A percentile compares a stretch with the other conserved stretches of the same genome.
Conservation (phyloP, 2,329 filamentous ascomycete genomes). For the Phyllosticta citriasiana region DNA sequence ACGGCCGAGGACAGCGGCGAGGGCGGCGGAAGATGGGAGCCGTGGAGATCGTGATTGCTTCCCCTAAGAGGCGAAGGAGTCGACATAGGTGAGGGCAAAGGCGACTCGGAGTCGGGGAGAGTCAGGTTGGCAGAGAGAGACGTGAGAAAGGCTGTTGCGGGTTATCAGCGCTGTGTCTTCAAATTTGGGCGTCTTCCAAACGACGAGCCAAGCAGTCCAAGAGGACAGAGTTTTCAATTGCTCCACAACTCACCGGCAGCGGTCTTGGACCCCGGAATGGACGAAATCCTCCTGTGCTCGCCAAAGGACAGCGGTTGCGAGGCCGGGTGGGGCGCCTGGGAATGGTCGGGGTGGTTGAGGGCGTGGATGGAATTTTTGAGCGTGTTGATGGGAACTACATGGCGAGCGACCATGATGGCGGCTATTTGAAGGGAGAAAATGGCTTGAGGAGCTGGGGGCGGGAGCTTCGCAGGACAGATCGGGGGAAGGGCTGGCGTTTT, state of each 20-base stretch:
- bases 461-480: background rate
- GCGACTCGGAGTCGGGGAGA: conserved; percentile 45
- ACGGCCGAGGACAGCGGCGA: conserved; percentile 26
- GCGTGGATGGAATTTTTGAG: conserved; percentile 5
- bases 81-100: conserved; percentile 49
- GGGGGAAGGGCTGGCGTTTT: conserved; percentile 6
- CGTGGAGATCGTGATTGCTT: conserved; percentile 30
- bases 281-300: conserved; percentile 5
- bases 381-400: conserved; percentile 11
- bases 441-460: background rate
- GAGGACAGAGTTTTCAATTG: background rate
- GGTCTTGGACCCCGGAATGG: conserved; percentile 27
- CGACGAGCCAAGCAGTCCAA: background rate
- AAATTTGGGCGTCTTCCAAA: background rate
- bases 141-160: conserved; percentile 61
- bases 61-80: conserved; percentile 50
- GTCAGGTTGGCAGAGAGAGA: conserved; percentile 73
- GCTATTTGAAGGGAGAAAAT: background rate
- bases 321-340: background rate
- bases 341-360: background rate
- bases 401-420: conserved; percentile 9
- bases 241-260: conserved; percentile 26
- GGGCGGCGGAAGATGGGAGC: conserved; percentile 25
- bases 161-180: background rate
- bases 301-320: conserved; percentile 8